A percentile compares a stretch with the other conserved stretches of the same genome.
Evolutionary conservation across 202 grass and related monocot species (phyloP).

Genomic region (Zoysia matrella): DNA sequence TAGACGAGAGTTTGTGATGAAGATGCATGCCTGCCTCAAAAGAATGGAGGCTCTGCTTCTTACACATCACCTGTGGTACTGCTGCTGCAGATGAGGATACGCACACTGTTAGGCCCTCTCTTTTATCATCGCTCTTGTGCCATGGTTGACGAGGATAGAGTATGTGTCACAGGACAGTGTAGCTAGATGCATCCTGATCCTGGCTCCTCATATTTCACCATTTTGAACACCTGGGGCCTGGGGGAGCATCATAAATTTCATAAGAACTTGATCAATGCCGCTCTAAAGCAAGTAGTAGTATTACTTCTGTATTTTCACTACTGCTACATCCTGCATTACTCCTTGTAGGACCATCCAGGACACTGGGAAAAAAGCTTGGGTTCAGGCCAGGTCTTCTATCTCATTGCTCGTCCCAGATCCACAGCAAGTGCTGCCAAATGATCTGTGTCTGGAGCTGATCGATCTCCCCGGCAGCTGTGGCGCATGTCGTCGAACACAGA

Average conservation of each 20-base stretch:
- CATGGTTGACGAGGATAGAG: constrained; percentile 31
- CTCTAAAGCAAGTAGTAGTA: background rate
- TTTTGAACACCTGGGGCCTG: background rate
- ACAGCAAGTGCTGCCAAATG: constrained; percentile 8
- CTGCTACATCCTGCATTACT: background rate
- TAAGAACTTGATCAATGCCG: background rate
- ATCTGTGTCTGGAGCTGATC: constrained; percentile 25
- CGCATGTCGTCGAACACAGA: background rate
- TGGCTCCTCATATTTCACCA: constrained; percentile 9
- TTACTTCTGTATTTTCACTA: background rate
- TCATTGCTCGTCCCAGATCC: constrained; percentile 8
- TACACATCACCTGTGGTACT: constrained; percentile 18
- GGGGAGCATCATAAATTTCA: background rate
- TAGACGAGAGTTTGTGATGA: constrained; percentile 24
- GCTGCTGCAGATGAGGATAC: constrained; percentile 12
- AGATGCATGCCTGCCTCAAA: constrained; percentile 53
- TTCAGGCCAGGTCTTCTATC: background rate
- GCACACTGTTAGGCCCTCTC: constrained; percentile 28
- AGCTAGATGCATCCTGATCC: constrained; percentile 11
- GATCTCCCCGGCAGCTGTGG: constrained; percentile 11
- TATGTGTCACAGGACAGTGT: background rate
- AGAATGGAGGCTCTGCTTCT: constrained; percentile 40
- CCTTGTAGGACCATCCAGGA: constrained; percentile 9
- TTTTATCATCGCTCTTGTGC: constrained; percentile 45
- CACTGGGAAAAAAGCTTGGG: background rate